A percentile compares a stretch with the other conserved stretches of the same genome.
Conservation (phyloP, 208 protist genomes). For the Zelonia costaricensis region DNA sequence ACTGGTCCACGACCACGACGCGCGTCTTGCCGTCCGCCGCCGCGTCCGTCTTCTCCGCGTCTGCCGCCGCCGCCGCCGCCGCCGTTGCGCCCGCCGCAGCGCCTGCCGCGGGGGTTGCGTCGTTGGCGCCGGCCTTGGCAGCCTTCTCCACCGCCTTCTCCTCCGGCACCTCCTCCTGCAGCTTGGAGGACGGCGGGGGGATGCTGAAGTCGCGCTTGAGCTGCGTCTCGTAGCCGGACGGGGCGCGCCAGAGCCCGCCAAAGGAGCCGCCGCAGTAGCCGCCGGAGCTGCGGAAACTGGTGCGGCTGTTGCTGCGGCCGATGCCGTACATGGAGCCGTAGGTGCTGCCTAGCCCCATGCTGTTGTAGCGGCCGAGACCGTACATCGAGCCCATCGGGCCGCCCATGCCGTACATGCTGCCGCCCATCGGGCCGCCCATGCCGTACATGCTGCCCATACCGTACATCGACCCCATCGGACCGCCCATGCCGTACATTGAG, state of each 20-base stretch:
- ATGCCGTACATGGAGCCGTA: slow-evolving; percentile 41
- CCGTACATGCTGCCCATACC: slow-evolving; percentile 10
- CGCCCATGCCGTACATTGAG: slow-evolving; percentile 24
- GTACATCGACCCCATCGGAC: slow-evolving; percentile 8
- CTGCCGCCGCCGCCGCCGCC: neutral
- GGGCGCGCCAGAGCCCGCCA: slow-evolving; percentile 37
- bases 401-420: slow-evolving; percentile 18
- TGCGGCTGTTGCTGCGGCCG: slow-evolving; percentile 18
- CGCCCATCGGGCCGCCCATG: slow-evolving; percentile 21
- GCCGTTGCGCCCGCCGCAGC: neutral
- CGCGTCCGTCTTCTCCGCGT: neutral
- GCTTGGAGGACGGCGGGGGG: slow-evolving; percentile 26
- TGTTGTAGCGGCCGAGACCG: slow-evolving; percentile 2
- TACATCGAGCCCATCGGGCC: slow-evolving; percentile 20
- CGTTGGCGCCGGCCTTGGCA: neutral
- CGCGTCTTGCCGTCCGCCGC: slow-evolving; percentile 5
- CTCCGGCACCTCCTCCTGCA: slow-evolving; percentile 10
- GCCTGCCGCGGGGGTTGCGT: slow-evolving; percentile 3
- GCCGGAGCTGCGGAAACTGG: slow-evolving; percentile 25
- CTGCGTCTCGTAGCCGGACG: slow-evolving; percentile 12
- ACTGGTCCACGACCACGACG: slow-evolving; percentile 7
- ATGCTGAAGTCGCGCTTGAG: slow-evolving; percentile 35
- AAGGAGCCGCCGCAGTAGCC: slow-evolving; percentile 38
- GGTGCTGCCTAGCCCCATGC: slow-evolving; percentile 13
- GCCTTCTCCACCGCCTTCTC: slow-evolving; percentile 6